Evolutionary conservation across 805 yeast genomes (phyloP), one percentile per base, ranked within the genome.

Genomic region (Yamadazyma olivae): DNA sequence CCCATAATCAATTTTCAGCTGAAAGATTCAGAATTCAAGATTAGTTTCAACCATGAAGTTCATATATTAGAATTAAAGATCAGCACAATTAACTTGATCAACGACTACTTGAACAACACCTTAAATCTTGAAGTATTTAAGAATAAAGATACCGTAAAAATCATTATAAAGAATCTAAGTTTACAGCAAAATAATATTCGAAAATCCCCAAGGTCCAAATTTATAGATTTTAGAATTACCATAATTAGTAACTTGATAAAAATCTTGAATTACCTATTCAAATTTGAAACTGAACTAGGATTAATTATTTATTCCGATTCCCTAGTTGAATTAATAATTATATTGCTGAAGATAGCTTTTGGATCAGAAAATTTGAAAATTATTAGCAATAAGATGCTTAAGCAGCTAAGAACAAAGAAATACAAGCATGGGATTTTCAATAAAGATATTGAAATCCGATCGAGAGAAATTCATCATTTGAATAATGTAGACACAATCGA

Each of bases 311-410:
- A 57, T 43, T 62, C 70, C 4, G 72, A 67, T 36, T 60, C 70
- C 1, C 51, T 67, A 36, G 56, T 59, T 33, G 81, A 75, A 43
- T 49, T 79, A 23, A 61, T 72, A 33, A 75, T 77, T 10, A 64
- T 71, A 2, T 51, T 79, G 14, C 70, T 77, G 65, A 54, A 81
- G 38, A 64, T 78, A 4, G 73, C 81, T 3, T 75, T 74, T 45
- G 70, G 74, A 12, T 55, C 70, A 6, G 71, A 64, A 22, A 37
- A 26, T 22, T 54, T 73, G 3, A 51, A 67, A 2, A 38, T 49
- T 1, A 63, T 66, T 22, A 72, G 72, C 3, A 50, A 54, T 23
- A 43, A 56, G 25, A 50, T 77, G 16, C 48, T 74, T 13, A 54
- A 54, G 17, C 47, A 59, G 18, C 45, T 74, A 8, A 51, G 77